These are phyloP conservation scores for Cicer judaicum DNA, from an alignment of 306 rosid species.

Conservation along the genomic window DNA sequence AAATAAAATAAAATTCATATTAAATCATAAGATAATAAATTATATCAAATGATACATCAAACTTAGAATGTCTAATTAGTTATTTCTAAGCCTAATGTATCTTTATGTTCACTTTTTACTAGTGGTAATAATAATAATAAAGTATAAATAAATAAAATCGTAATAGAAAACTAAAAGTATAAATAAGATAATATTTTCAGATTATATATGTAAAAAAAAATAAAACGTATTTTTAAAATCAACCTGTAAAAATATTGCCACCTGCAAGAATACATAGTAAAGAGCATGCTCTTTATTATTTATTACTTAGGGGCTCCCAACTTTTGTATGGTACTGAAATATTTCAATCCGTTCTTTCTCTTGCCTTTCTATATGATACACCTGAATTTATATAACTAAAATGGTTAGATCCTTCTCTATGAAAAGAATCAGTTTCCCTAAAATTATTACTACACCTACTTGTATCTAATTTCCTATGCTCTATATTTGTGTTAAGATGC, in stretches of 20 bases:
- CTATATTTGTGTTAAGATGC: slow-evolving; percentile 56
- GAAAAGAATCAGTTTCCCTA: slow-evolving; percentile 54
- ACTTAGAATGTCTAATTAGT: no score
- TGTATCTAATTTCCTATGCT: slow-evolving; percentile 61
- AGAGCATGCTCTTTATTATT: slow-evolving; percentile 48
- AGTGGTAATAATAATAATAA: no score
- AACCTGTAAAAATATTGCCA: neutral
- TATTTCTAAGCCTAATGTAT: no score
- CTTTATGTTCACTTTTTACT: no score
- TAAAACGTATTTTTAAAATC: neutral
- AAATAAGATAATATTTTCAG: neutral
- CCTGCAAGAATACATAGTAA: neutral
- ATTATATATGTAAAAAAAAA: neutral
- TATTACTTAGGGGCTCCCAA: slow-evolving; percentile 44
- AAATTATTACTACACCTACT: slow-evolving; percentile 54
- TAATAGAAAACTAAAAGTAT: neutral
- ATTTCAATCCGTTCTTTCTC: slow-evolving; percentile 53
- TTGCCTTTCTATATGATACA: slow-evolving; percentile 53
- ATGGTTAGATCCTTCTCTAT: slow-evolving; percentile 54
- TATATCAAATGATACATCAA: no score
- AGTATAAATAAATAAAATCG: no score
- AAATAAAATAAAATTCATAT: no score
- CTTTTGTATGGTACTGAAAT: slow-evolving; percentile 37
- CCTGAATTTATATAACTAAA: slow-evolving; percentile 53
- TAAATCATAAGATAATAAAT: no score